Base-by-base conservation (phyloP, 441 rosid genomes). In the Lepidium campestre region DNA sequence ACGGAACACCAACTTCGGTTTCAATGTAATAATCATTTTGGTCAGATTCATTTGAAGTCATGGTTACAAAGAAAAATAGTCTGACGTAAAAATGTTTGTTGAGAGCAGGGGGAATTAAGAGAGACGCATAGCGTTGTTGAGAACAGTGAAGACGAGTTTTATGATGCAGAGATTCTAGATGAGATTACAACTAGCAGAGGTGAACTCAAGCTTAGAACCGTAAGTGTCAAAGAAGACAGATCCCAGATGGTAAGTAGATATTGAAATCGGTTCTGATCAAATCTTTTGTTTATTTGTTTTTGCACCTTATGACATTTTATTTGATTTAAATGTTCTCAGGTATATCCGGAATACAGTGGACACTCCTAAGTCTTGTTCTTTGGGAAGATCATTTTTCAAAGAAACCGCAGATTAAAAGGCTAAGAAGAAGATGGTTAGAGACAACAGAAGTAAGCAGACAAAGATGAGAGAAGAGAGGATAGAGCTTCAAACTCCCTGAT, bases 181-280 rank as follows among this genome's bases (percentile, higher is more conserved):
- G 89, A 81, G 74, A 77, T 89, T 77, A 92, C 95, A 27, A 89
- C 98, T 27, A 72, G 72, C 61, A 85, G 93, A 73, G 96, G 95
- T 48, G 96, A 88, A 77, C 65, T 86, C 76, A 89, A 84, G 77
- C 81, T 49, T 68, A 86, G 95, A 83, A 74, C 86, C 45, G 19
- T 76, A 42, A 84, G 84, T 81, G 64, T 48, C 62, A 81, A 64
- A 18, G 91, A 84, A 10, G 92, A 84, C 15, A 75, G 59, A 63
- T 75, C 74, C 9, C 71, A 69, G 9, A 27, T 59, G 62, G 78
- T 75, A 65, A 60, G 4, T 50, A 48, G n/a, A 50, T 58, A 11
- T 44, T 17, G 9, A 13, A 47, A 10, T 46, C 5, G 10, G 15
- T 15, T 46, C 9, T 20, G 31, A 7, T 9, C 53, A 29, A 19